Base-by-base conservation (phyloP, 2,329 filamentous ascomycete genomes). In the Zelopaecilomyces penicillatus region DNA sequence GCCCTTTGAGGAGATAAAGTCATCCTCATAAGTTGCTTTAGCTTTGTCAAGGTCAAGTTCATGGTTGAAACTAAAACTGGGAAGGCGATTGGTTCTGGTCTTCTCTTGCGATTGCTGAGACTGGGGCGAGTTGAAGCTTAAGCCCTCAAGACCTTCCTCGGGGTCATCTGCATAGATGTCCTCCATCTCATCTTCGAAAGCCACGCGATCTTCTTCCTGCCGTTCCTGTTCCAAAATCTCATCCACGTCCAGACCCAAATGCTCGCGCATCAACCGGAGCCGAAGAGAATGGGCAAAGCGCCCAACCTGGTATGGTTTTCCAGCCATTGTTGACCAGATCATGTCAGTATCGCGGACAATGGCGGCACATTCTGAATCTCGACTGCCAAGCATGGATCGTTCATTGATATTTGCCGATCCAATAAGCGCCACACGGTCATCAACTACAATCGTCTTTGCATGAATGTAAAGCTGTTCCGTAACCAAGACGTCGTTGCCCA, bases 381-480 rank as follows among this genome's bases (percentile, higher is more conserved):
- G 80, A 40, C 80, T 84, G 6, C 93, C 93, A 49, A 96, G 65
- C 88, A 97, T 89, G 5, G 91, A 97, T 38, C 93, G 82, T 65
- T 98, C 93, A 57, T 98, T 98, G 71, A 98, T 97, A 61, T 98
- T 98, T 43, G 93, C 93, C 38, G 91, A 97, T 12, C 93, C 93
- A 55, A 98, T 98, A 49, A 98, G 82, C 19, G 85, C 91, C 46
- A 93, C 80, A 31, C 91, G 81, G 58, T 98, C 93, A 63, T 98
- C 93, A 4, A 95, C 91, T 45, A 98, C 78, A 73, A 97, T 97
- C 53, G 85, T 85, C 67, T 98, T 98, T 49, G 93, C 93, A 58
- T 98, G 93, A 46, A 98, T 97, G 61, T 98, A 98, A 8, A 98
- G 76, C 66, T 97, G 93, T 63, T 98, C 93, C 0, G 93, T 97